Conservation (phyloP, 1,139 yeast species). For the Saccharomyces hybrid region DNA sequence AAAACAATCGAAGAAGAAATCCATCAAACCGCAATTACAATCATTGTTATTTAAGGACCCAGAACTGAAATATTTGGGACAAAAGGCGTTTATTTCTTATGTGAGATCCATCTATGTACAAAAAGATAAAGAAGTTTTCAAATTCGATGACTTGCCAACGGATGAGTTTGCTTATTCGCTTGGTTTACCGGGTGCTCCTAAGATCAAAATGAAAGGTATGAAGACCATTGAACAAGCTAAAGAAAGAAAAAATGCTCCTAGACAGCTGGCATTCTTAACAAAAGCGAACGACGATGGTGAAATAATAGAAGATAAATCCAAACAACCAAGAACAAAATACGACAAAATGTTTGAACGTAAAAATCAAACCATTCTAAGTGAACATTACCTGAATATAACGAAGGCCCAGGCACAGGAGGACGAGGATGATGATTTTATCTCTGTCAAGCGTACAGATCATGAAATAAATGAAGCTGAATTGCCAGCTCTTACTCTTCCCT, state of each 20-base stretch:
- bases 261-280: constrained; percentile 52
- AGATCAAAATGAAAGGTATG: constrained; percentile 61
- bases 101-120: constrained; percentile 78
- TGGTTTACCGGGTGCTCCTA: constrained; percentile 96
- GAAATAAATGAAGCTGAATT: constrained; percentile 54
- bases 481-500: constrained; percentile 52
- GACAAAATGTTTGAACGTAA: constrained; percentile 94
- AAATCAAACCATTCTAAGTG: constrained; percentile 87
- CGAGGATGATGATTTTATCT: constrained; percentile 71
- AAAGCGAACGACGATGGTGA: constrained; percentile 67
- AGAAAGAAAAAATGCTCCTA: constrained; percentile 74
- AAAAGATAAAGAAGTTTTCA: constrained; percentile 78
- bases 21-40: constrained; percentile 78
- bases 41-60: constrained; percentile 89
- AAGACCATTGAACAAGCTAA: constrained; percentile 42
- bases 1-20: constrained; percentile 66
- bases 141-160: constrained; percentile 64
- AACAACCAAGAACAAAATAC: constrained; percentile 72
- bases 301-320: constrained; percentile 32
- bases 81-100: constrained; percentile 90
- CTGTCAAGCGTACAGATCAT: constrained; percentile 71
- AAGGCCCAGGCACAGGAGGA: constrained; percentile 37
- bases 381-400: constrained; percentile 72
- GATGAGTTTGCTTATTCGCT: constrained; percentile 80
- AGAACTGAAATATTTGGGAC: constrained; percentile 84